Evolutionary conservation across 805 yeast species (phyloP).

Genomic region (Lipomyces starkeyi): DNA sequence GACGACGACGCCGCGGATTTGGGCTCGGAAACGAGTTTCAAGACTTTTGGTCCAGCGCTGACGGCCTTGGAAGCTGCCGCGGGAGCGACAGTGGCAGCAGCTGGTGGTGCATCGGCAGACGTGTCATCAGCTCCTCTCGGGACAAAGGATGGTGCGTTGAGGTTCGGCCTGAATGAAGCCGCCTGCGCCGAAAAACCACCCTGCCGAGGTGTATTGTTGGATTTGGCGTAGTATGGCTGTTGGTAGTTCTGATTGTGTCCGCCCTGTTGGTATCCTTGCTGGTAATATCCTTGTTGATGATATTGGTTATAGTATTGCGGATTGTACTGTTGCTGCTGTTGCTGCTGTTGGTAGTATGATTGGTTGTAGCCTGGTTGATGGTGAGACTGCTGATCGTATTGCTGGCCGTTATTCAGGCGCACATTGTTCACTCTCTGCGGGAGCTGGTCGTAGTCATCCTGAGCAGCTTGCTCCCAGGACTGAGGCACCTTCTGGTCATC

Average conservation of each 20-base stretch:
- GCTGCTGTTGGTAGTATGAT: conserved; percentile 26
- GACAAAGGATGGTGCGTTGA: conserved; percentile 24
- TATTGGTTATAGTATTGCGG: conserved; percentile 22
- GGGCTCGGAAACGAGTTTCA: conserved; percentile 39
- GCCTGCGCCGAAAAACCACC: conserved; percentile 25
- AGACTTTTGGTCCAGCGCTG: conserved; percentile 38
- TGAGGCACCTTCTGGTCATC: conserved; percentile 31
- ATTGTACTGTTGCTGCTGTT: conserved; percentile 18
- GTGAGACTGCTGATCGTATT: conserved; percentile 6
- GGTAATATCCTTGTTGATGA: conserved; percentile 17
- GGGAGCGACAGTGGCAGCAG: conserved; percentile 14
- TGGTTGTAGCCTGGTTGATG: conserved; percentile 22
- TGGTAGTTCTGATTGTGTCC: conserved; percentile 26
- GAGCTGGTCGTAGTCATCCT: conserved; percentile 33
- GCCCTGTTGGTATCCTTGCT: conserved; percentile 28
- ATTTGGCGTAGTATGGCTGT: conserved; percentile 35
- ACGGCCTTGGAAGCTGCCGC: conserved; percentile 4
- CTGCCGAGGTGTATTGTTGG: conserved; percentile 29
- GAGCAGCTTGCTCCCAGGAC: conserved; percentile 36
- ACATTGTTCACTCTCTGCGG: conserved; percentile 24
- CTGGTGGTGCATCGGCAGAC: conserved; percentile 11
- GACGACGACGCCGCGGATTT: conserved; percentile 26
- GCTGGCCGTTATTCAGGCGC: conserved; percentile 12
- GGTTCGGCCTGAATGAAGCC: conserved; percentile 32
- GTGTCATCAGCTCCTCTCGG: conserved; percentile 18